Base-by-base conservation (phyloP, 768 basidiomycete genomes). In the Pulveroboletus ravenelii region DNA sequence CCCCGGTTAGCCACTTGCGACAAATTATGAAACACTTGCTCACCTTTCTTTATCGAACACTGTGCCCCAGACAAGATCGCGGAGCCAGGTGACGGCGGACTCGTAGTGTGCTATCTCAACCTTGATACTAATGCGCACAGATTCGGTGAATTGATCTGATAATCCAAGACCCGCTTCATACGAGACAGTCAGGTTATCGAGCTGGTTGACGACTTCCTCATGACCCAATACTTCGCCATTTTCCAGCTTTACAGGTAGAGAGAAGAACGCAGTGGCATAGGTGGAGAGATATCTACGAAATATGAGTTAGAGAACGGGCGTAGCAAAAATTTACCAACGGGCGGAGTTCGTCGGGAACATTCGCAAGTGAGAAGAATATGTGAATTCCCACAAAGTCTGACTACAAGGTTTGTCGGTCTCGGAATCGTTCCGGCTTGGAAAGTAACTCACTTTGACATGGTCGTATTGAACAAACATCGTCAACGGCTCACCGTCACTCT, bases 401-500 rank as follows among this genome's bases (percentile, higher is more conserved):
- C 89, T 96, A 55, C 1, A 41, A 14, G 20, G 52, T 41, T 45
- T 36, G 38, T 51, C 36, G 36, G 47, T 41, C 23, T 23, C 35
- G 18, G 38, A 31, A 10, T 18, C 25, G 30, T 45, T 25, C 40
- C 20, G 31, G n/a, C 15, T 23, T 39, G 46, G 46, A 34, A 41
- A 49, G 25, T 48, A 32, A 18, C 23, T 18, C 70, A 89, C 93
- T 74, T 92, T 80, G 42, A 95, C 92, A 66, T 94, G 90, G 60
- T 96, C 89, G 62, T 91, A 99, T 62, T 96, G 87, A 10, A 95
- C 81, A 64, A 93, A 94, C 72, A 93, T 94, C 6, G 95, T 83
- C 31, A 94, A 64, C 3, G 78, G 64, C 2, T 74, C 63, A 3
- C 85, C 86, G 57, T 96, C 93, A 3, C 71, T 64, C 46, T 80